Evolutionary conservation across 495 filamentous ascomycete species (phyloP).

Genomic region (Aspergillus baeticus): DNA sequence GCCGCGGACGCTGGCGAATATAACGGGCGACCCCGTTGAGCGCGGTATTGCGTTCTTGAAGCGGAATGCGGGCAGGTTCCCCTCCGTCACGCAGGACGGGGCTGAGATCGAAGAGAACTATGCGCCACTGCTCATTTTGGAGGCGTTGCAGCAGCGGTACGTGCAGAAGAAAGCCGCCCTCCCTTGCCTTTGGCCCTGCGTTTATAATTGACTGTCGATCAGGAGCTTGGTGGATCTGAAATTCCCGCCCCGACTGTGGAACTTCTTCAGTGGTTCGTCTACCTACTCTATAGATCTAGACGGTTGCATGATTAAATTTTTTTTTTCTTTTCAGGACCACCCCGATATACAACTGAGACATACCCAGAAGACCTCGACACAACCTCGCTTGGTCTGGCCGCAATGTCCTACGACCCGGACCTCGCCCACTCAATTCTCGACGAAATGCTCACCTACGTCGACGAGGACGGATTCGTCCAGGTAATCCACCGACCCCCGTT

Average conservation of each 20-base stretch:
- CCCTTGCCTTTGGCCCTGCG: too few species aligned
- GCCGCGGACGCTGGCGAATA: background rate
- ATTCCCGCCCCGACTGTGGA: too few species aligned
- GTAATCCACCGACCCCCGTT: background rate
- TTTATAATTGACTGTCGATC: background rate
- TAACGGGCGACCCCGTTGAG: background rate
- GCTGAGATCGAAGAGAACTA: slow-evolving; percentile 20
- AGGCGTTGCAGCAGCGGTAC: slow-evolving; percentile 14
- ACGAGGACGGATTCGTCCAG: slow-evolving; percentile 18
- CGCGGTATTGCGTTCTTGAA: slow-evolving; percentile 11
- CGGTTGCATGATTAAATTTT: background rate
- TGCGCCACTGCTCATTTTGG: slow-evolving; percentile 19
- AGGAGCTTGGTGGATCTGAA: too few species aligned
- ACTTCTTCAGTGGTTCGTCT: slow-evolving; percentile 13
- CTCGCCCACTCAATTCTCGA: slow-evolving; percentile 17
- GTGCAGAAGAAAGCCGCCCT: background rate
- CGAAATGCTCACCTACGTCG: slow-evolving; percentile 16
- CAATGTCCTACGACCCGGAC: background rate
- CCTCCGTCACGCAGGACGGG: background rate
- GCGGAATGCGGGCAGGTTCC: background rate
- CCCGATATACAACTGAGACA: background rate
- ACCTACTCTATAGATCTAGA: background rate
- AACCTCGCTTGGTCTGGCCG: slow-evolving; percentile 17
- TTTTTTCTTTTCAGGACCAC: background rate
- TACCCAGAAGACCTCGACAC: slow-evolving; percentile 30